Conservation (phyloP, 495 filamentous ascomycete genomes). For the Neurospora hispaniola region DNA sequence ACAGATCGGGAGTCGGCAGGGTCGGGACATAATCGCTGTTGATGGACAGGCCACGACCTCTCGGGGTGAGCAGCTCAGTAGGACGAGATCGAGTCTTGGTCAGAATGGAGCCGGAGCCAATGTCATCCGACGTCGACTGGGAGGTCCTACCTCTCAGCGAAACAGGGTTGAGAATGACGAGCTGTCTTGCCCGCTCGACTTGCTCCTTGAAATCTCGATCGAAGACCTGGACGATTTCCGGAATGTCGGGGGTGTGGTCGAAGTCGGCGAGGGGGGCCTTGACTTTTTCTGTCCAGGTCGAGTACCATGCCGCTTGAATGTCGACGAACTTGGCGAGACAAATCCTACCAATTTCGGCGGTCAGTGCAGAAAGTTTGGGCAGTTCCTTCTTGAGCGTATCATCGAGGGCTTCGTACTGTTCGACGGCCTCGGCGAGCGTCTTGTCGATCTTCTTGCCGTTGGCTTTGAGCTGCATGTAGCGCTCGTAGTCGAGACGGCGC, state of each 20-base stretch:
- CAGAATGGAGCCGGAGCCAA: constrained; percentile 18
- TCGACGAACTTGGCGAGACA: constrained; percentile 72
- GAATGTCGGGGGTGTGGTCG: constrained; percentile 49
- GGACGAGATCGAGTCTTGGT: constrained; percentile 31
- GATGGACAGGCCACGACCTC: constrained; percentile 46
- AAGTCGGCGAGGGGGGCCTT: constrained; percentile 57
- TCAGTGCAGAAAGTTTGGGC: constrained; percentile 70
- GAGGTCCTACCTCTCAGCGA: constrained; percentile 30
- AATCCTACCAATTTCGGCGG: constrained; percentile 66
- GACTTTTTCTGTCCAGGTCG: constrained; percentile 70
- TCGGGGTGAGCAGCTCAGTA: constrained; percentile 27
- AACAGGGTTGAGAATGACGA: constrained; percentile 39
- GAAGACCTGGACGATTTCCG: constrained; percentile 62
- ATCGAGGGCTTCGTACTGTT: constrained; percentile 82
- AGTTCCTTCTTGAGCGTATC: constrained; percentile 87
- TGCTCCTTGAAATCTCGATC: constrained; percentile 56
- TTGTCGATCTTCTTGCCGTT: constrained; percentile 66
- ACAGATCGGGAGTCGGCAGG: constrained; percentile 47
- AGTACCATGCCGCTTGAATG: constrained; percentile 71
- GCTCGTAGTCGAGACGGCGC: constrained; percentile 77
- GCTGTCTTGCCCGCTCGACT: constrained; percentile 39
- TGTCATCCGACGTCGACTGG: constrained; percentile 37
- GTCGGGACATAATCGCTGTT: constrained; percentile 54
- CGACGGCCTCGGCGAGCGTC: constrained; percentile 68
- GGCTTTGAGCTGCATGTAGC: constrained; percentile 49